Evolutionary conservation across 768 basidiomycete genomes (phyloP).

Genomic region (Chiua virens): DNA sequence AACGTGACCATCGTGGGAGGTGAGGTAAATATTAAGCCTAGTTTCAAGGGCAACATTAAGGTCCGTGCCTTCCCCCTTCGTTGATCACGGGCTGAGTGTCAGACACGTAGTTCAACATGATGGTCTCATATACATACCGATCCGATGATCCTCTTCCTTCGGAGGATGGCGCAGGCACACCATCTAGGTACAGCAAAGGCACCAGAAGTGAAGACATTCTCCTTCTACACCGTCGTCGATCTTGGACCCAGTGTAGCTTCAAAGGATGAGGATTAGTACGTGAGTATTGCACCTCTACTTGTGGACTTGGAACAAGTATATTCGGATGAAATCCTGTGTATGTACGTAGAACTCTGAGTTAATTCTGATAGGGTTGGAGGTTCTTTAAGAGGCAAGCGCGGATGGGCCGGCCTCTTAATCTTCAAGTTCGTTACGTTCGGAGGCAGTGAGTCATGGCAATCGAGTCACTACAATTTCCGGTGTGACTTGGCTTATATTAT

Average conservation of each 20-base stretch:
- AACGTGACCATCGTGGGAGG: conserved; percentile 89
- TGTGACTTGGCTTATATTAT: too few species aligned
- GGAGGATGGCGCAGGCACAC: conserved; percentile 55
- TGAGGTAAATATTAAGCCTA: conserved; percentile 82
- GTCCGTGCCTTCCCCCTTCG: conserved; percentile 42
- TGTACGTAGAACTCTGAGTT: too few species aligned
- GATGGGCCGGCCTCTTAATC: too few species aligned
- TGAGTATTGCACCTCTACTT: background rate
- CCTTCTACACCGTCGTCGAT: conserved; percentile 84
- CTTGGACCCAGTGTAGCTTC: conserved; percentile 69
- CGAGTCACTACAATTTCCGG: too few species aligned
- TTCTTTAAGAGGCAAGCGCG: too few species aligned
- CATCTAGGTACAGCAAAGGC: conserved; percentile 46
- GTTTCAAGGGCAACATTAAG: conserved; percentile 75
- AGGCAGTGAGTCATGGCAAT: background rate
- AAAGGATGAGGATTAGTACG: conserved; percentile 46
- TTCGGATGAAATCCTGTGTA: too few species aligned
- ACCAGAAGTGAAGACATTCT: conserved; percentile 83
- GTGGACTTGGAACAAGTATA: too few species aligned
- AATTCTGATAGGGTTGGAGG: too few species aligned
- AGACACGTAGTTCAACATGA: conserved; percentile 85
- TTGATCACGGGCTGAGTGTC: background rate
- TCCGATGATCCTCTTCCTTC: conserved; percentile 80
- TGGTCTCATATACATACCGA: conserved; percentile 91
- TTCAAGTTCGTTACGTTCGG: too few species aligned